Percentiles rank a stretch among this genome's conserved stretches.
phyloP scores from a whole-genome alignment of 2,329 filamentous ascomycete species.

The Zymoseptoria ardabiliae region DNA sequence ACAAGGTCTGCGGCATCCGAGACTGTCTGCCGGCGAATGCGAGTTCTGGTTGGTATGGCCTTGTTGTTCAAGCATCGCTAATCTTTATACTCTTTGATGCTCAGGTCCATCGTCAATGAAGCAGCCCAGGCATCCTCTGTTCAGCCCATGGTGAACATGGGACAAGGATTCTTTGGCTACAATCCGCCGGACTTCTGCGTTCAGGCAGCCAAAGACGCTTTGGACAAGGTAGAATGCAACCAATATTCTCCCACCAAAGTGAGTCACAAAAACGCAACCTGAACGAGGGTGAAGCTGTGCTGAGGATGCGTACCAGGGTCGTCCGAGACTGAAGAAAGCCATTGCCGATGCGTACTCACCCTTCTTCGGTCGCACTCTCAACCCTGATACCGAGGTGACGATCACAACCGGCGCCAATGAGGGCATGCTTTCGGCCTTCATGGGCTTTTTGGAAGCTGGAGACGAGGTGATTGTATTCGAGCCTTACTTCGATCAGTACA shows the following conservation, averaged over 20 bases:
- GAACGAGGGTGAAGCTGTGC: neutral
- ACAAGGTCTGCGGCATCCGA: too few relatives aligned
- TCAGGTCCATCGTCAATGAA: conserved; percentile 54
- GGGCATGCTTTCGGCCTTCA: conserved; percentile 93
- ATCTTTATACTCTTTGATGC: too few relatives aligned
- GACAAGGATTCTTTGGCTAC: conserved; percentile 78
- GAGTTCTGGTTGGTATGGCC: too few relatives aligned
- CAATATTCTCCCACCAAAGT: conserved; percentile 93
- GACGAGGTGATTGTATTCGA: conserved; percentile 98
- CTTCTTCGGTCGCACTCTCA: conserved; percentile 70
- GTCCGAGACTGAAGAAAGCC: conserved; percentile 84
- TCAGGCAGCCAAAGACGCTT: conserved; percentile 80
- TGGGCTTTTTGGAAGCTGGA: conserved; percentile 90
- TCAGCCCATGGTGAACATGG: conserved; percentile 63
- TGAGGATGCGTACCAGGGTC: conserved; percentile 47
- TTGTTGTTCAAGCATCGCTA: too few relatives aligned
- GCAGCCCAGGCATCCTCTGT: conserved; percentile 56
- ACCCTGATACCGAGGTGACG: conserved; percentile 88
- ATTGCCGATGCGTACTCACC: conserved; percentile 88
- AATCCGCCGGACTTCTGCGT: conserved; percentile 89
- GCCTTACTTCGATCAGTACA: conserved; percentile 98
- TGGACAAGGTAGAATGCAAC: conserved; percentile 92
- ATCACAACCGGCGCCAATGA: conserved; percentile 91
- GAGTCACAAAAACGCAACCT: conserved; percentile 7
- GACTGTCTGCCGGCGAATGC: too few relatives aligned